A percentile compares a stretch with the other conserved stretches of the same genome.
Conservation (phyloP, 768 basidiomycete genomes). For the Crepidotus variabilis region DNA sequence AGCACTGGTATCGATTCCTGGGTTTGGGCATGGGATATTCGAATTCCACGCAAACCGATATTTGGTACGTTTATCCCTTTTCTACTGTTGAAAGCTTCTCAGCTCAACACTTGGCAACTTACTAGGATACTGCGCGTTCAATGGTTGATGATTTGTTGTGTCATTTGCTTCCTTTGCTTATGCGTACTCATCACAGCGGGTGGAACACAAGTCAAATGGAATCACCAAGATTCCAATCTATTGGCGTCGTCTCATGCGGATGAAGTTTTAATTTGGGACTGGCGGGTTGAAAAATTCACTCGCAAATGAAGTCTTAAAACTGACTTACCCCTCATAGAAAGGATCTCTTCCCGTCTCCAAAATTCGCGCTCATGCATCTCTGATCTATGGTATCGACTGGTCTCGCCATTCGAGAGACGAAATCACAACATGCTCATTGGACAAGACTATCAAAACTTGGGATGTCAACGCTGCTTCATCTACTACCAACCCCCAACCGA, state of each 20-base stretch:
- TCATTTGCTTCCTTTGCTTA: neutral
- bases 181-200: constrained; percentile 45
- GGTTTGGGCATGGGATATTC: constrained; percentile 92
- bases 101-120: too few species aligned
- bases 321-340: constrained; percentile 63
- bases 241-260: constrained; percentile 89
- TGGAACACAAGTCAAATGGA: constrained; percentile 98
- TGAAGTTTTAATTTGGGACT: constrained; percentile 91
- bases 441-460: constrained; percentile 92
- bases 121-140: constrained; percentile 41
- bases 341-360: constrained; percentile 76
- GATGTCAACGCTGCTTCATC: constrained; percentile 36
- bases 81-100: neutral
- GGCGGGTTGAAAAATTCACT: too few species aligned
- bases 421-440: constrained; percentile 91
- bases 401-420: constrained; percentile 69
- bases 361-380: constrained; percentile 80
- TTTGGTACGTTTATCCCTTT: constrained; percentile 61
- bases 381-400: constrained; percentile 99
- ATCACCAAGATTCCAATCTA: constrained; percentile 78
- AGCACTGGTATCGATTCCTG: constrained; percentile 94
- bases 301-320: too few species aligned
- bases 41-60: constrained; percentile 64
- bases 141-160: constrained; percentile 22
- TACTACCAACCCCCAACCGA: constrained; percentile 30